Base-by-base conservation (phyloP, 2,329 filamentous ascomycete species). In the Aureobasidium lini region DNA sequence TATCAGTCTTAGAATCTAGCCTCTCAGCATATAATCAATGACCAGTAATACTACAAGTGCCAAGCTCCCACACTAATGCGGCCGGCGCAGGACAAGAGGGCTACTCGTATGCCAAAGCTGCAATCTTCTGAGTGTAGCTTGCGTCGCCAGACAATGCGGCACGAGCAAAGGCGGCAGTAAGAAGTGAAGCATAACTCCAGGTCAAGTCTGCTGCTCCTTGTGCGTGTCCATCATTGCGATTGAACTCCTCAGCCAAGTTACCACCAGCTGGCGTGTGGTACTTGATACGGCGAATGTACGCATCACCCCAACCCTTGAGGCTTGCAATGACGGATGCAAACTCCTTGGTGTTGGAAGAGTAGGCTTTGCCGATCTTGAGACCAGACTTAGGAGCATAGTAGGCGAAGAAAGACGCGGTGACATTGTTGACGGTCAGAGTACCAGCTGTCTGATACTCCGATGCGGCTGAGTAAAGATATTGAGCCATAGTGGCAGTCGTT, bases 241-340 rank as follows among this genome's bases (percentile, higher is more conserved):
- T 67, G 60, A 66, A 71, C 64, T 72, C 67, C 59, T 72, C 70
- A 0, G 66, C 44, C 32, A 71, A 52, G 28, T 64, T 62, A 2
- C 67, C 66, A 48, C 66, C 62, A 4, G 61, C 57, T 1, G 69
- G 69, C 3, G 67, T 67, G 47, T 71, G 68, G 50, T 66, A 66
- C 62, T 71, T 71, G 50, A 71, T 61, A 4, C 66, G 65, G 6
- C 69, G 65, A 62, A 71, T 65, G 58, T 70, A 72, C 1, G 69
- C 70, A 61, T 72, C 70, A 37, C 67, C 70, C 68, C 69, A 72
- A 31, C 69, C 69, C 34, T 69, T 60, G 23, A 71, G 44, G 11
- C 66, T 64, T 8, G 60, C 61, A 34, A 69, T 64, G 15, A 65
- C 64, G 28, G 61, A 50, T 1, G 56, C 50, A 60, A 67, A 70